phyloP scores from a whole-genome alignment of 495 filamentous ascomycete species.

The Aspergillus indologenus region DNA sequence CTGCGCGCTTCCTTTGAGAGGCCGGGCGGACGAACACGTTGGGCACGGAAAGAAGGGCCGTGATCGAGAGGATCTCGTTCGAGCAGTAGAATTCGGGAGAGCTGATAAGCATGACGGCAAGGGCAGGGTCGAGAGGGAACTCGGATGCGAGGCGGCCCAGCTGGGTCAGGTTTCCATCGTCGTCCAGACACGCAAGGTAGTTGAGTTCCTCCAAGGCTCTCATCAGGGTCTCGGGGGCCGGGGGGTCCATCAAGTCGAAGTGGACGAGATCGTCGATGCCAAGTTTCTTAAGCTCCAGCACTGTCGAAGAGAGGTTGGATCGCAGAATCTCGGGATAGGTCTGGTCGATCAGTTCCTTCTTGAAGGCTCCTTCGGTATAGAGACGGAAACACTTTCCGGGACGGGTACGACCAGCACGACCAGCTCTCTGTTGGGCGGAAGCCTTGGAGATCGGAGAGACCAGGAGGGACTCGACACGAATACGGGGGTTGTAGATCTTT shows the following conservation, averaged over 20 bases:
- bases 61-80: slow-evolving; percentile 95
- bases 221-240: slow-evolving; percentile 98
- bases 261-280: slow-evolving; percentile 95
- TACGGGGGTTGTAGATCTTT: slow-evolving; percentile 97
- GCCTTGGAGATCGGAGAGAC: slow-evolving; percentile 97
- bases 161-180: slow-evolving; percentile 85
- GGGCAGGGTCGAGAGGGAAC: slow-evolving; percentile 90
- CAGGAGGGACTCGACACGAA: slow-evolving; percentile 91
- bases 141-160: slow-evolving; percentile 88
- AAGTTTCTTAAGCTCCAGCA: slow-evolving; percentile 95
- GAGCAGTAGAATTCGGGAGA: slow-evolving; percentile 99
- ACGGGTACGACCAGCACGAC: slow-evolving; percentile 96
- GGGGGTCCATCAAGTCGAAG: slow-evolving; percentile 98
- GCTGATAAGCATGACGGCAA: slow-evolving; percentile 97
- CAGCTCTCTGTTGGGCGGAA: slow-evolving; percentile 95
- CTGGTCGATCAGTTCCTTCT: slow-evolving; percentile 95
- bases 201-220: slow-evolving; percentile 96
- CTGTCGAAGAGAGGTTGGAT: slow-evolving; percentile 90
- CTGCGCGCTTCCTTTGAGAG: slow-evolving; percentile 80
- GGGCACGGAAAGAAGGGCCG: slow-evolving; percentile 88
- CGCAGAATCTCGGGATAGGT: slow-evolving; percentile 94
- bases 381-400: slow-evolving; percentile 97
- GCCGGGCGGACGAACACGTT: slow-evolving; percentile 90
- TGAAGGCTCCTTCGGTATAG: slow-evolving; percentile 95
- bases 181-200: slow-evolving; percentile 93